These are phyloP conservation scores for Saccharomycopsis guyanensis DNA, from an alignment of 805 yeast genomes.

Conservation along the genomic window DNA sequence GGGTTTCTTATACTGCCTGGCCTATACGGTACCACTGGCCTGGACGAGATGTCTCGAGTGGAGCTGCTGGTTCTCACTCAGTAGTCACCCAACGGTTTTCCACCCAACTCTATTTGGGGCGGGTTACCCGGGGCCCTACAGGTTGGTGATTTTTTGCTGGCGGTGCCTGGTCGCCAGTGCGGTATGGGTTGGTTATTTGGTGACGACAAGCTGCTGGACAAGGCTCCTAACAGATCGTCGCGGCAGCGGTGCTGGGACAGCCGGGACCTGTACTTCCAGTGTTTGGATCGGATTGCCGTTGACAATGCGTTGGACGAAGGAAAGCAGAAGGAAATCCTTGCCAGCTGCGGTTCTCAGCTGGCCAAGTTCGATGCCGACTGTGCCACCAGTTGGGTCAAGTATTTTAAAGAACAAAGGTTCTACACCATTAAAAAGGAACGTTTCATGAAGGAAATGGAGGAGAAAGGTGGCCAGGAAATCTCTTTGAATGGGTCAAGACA, in stretches of 20 bases:
- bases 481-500: no score
- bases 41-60: no score
- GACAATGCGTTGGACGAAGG: slow-evolving; percentile 58
- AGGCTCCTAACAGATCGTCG: slow-evolving; percentile 52
- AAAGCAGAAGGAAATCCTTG: slow-evolving; percentile 38
- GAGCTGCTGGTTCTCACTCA: no score
- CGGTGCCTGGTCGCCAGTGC: no score
- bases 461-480: slow-evolving; percentile 43
- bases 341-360: slow-evolving; percentile 51
- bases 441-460: slow-evolving; percentile 63
- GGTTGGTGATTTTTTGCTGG: no score
- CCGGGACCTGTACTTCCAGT: slow-evolving; percentile 68
- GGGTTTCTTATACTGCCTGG: no score
- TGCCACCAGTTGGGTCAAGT: slow-evolving; percentile 79
- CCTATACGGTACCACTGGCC: no score
- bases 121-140: no score
- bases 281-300: slow-evolving; percentile 62
- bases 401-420: slow-evolving; percentile 84
- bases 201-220: background rate
- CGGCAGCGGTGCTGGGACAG: slow-evolving; percentile 86
- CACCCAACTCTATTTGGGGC: no score
- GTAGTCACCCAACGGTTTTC: no score
- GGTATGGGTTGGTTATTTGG: slow-evolving; percentile 19
- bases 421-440: slow-evolving; percentile 64
- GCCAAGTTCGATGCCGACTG: slow-evolving; percentile 64